Evolutionary conservation across 371 early-diverging fungal genomes (phyloP), one percentile per base, ranked within the genome.

Genomic region (Mucor mucedo): DNA sequence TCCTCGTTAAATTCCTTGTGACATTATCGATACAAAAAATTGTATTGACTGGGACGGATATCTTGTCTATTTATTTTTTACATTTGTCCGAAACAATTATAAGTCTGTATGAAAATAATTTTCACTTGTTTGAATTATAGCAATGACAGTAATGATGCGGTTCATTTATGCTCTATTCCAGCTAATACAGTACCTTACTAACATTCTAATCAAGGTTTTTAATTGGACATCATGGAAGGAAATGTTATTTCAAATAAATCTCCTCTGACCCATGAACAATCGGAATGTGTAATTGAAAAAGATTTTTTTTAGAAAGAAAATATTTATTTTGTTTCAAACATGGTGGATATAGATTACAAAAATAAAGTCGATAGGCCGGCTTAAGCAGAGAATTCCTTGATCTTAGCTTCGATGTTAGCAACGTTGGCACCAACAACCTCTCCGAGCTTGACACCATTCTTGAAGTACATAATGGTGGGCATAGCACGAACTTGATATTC

Each of bases 401-500:
- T 55, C 68, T 67, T 68, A 27, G 30, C 11, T 47, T 68, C 50
- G 33, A 78, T 58, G 45, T 56, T 68, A 57, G 59, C 49, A 55
- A 58, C 8, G 69, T 87, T 84, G 56, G 93, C 93, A 52, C 95
- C 95, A 50, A 90, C 76, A 21, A 94, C 75, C 70, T 93, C 89
- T 39, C 70, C 85, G 41, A 90, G 69, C 82, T 88, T 84, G n/a
- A 77, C 41, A 55, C 95, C 94, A 16, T 87, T 65, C 72, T 87
- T 77, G 85, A 86, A 92, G 80, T 90, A 80, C 69, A 87, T 82
- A 84, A 98, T 91, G 40, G 96, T 95, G 52, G 97, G 97, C 96
- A 97, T 96, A 63, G 96, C 93, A 32, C 84, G 84, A 72, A 98
- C 80, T 8, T 78, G 77, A 45, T 82, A 85, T 13, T 73, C 68